phyloP scores from a whole-genome alignment of 2,329 filamentous ascomycete species.

The Talaromyces pinophilus region DNA sequence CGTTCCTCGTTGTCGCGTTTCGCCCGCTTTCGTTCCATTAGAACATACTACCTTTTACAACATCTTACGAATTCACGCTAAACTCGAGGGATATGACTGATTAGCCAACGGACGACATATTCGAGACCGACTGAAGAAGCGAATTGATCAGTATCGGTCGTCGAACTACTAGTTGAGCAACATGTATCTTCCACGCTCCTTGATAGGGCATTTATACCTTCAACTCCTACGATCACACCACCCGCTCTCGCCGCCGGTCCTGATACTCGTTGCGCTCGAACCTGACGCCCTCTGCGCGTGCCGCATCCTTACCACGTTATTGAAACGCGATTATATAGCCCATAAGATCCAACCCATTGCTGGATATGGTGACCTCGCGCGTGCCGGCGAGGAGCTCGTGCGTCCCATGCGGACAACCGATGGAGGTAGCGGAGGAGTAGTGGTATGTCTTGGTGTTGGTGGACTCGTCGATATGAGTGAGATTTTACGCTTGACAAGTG shows the following conservation, averaged over 20 bases:
- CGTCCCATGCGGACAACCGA: slow-evolving; percentile 81
- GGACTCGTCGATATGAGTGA: slow-evolving; percentile 85
- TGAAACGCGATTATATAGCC: slow-evolving; percentile 95
- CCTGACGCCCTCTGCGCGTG: slow-evolving; percentile 94
- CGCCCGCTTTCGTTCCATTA: slow-evolving; percentile 8
- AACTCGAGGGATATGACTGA: slow-evolving; percentile 15
- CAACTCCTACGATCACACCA: slow-evolving; percentile 85
- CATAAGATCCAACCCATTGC: slow-evolving; percentile 96
- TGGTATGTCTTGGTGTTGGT: slow-evolving; percentile 89
- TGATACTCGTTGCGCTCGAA: slow-evolving; percentile 90
- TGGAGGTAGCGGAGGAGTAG: slow-evolving; percentile 83
- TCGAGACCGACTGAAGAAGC: background rate
- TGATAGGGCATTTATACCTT: slow-evolving; percentile 87
- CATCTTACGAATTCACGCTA: slow-evolving; percentile 6
- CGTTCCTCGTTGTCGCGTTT: slow-evolving; percentile 2
- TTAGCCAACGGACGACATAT: background rate
- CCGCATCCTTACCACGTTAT: slow-evolving; percentile 85
- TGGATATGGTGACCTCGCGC: slow-evolving; percentile 85
- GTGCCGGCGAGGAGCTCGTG: slow-evolving; percentile 75
- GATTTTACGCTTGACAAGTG: slow-evolving; percentile 69
- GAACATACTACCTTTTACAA: background rate
- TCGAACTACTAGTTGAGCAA: background rate
- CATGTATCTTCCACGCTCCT: slow-evolving; percentile 92
- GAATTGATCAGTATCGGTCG: background rate
- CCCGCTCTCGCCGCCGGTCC: slow-evolving; percentile 84